Evolutionary conservation across 1,284 basidiomycete species (phyloP), one percentile per base, ranked within the genome.

Genomic region (Coniferiporia sulphurascens): DNA sequence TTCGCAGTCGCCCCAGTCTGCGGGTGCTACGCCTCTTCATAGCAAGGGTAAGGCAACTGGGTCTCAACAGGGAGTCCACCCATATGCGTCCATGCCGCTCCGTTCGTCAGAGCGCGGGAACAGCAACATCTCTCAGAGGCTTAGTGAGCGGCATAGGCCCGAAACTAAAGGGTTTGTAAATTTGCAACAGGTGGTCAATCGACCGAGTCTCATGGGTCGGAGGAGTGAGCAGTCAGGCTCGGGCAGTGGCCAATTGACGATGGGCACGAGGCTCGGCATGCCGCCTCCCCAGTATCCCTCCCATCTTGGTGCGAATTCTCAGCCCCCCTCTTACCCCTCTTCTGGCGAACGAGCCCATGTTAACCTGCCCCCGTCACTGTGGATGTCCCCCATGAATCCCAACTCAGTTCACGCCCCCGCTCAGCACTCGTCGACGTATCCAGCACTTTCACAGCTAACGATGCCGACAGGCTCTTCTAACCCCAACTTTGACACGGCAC

Each of bases 351-450:
- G 81, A 66, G 76, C 80, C 53, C 74, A 75, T 65, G 66, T 74
- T 52, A 78, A 80, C 59, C 73, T 91, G 48, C 86, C 85, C 52
- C 87, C 89, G 3, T 88, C 87, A 48, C 72, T 90, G 50, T 91
- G 88, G 89, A 91, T 91, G 89, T 89, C 88, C 10, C 81, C 85
- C 21, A 8, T 62, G 45, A 58, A 58, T 58, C 45, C 55, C 45
- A 61, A 45, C 49, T 55, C 60, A 46, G 59, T 48, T 46, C 50
- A 46, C 34, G 32, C 46, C 1, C 22, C 59, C 13, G 5, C 21
- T 9, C 48, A 45, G 15, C 49, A 58, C 17, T 62, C 61, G 32
- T 58, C 61, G n/a, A 19, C 45, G 21, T 59, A 58, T 46, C 48
- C 58, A 22, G 50, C 41, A 9, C 56, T 62, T 32, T 49, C 60